phyloP scores from a whole-genome alignment of 768 basidiomycete species.

The Mycena epipterygia region DNA sequence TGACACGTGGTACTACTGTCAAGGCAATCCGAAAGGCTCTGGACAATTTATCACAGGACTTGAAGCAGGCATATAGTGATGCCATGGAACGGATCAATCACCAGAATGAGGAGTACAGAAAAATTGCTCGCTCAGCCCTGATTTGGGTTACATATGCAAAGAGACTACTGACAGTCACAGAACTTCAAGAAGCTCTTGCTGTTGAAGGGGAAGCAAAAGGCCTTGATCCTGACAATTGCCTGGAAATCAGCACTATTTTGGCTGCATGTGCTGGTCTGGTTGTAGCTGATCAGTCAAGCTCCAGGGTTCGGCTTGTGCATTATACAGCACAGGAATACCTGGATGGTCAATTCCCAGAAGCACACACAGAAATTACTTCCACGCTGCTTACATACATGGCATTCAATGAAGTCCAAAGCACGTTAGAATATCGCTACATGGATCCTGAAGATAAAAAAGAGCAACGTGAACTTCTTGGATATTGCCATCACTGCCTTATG shows the following conservation, averaged over 20 bases:
- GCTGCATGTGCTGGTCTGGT: conserved; percentile 10
- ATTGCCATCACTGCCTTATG: neutral
- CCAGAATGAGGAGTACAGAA: neutral
- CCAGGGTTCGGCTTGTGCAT: conserved; percentile 12
- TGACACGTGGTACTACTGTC: neutral
- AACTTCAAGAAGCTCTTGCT: conserved; percentile 16
- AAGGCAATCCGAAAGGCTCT: neutral
- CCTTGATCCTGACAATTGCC: neutral
- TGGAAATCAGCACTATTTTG: neutral
- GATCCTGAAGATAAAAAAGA: no score
- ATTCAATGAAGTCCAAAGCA: neutral
- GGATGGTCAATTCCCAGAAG: neutral
- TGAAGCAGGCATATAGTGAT: neutral
- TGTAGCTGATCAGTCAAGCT: neutral
- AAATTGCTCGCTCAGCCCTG: neutral
- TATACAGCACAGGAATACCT: conserved; percentile 14
- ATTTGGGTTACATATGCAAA: neutral
- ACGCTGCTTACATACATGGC: neutral
- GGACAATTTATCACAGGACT: neutral
- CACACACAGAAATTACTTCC: conserved; percentile 2
- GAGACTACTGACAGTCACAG: neutral
- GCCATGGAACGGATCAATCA: neutral
- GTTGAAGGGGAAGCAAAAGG: neutral
- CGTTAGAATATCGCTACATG: no score
- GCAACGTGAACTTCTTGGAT: neutral